Evolutionary conservation across 2,329 filamentous ascomycete species (phyloP).

Genomic region (Phyllosticta paracitricarpa): DNA sequence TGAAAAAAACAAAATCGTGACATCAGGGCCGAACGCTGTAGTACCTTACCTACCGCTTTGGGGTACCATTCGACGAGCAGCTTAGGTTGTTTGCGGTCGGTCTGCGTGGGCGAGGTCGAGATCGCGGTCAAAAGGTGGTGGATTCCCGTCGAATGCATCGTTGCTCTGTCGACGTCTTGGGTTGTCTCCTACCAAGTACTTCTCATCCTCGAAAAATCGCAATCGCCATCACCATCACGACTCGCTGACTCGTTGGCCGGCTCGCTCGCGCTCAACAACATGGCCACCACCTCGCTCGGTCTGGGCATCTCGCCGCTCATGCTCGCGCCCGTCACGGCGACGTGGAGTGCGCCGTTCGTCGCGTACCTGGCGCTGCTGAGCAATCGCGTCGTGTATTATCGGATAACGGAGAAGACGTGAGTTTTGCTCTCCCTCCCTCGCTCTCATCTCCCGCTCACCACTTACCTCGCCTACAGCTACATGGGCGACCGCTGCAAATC

Average conservation of each 20-base stretch:
- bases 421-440: conserved; percentile 12
- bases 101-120: too few species aligned
- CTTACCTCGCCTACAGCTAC: conserved; percentile 11
- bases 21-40: too few species aligned
- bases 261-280: neutral
- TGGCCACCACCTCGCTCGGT: conserved; percentile 17
- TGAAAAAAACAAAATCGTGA: too few species aligned
- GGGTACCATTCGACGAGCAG: too few species aligned
- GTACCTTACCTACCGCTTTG: too few species aligned
- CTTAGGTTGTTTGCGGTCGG: too few species aligned
- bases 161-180: too few species aligned
- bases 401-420: conserved; percentile 24
- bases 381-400: conserved; percentile 27
- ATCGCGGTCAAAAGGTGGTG: too few species aligned
- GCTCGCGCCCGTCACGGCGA: conserved; percentile 27
- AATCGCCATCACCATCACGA: neutral
- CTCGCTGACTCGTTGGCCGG: too few species aligned
- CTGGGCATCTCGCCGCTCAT: conserved; percentile 23
- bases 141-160: too few species aligned
- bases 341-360: conserved; percentile 32
- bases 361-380: conserved; percentile 34
- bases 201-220: neutral
- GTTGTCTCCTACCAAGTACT: too few species aligned
- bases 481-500: conserved; percentile 18
- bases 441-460: neutral